phyloP scores from a whole-genome alignment of 805 yeast species.

The Barnettozyma wickerhamii region DNA sequence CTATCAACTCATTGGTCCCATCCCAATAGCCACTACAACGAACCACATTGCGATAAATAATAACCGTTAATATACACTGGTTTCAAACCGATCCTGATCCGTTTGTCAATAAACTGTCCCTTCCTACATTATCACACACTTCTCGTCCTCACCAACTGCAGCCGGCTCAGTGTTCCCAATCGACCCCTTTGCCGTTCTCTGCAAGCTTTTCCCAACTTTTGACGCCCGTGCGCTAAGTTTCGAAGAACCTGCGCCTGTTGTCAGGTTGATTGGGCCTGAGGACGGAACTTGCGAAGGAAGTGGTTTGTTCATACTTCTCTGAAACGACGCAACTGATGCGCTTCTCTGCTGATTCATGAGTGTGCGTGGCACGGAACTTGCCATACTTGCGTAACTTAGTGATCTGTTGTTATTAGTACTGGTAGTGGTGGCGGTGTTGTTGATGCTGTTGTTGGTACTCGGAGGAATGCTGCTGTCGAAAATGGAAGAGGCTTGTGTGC shows the following conservation, averaged over 20 bases:
- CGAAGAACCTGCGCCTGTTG: neutral
- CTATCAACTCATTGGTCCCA: no score
- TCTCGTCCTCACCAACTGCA: constrained; percentile 7
- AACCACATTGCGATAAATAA: no score
- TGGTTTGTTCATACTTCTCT: neutral
- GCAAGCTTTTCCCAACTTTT: neutral
- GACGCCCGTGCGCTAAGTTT: neutral
- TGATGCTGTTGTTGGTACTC: no score
- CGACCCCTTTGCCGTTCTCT: neutral
- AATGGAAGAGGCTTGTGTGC: constrained; percentile 1
- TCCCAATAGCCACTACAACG: no score
- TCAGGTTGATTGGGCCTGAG: neutral
- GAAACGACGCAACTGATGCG: neutral
- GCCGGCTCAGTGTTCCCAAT: no score
- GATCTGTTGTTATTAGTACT: constrained; percentile 1
- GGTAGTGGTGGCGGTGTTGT: neutral
- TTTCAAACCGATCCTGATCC: no score
- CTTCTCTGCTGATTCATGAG: constrained; percentile 2
- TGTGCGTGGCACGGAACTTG: neutral
- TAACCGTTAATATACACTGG: no score
- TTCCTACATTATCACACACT: constrained; percentile 12
- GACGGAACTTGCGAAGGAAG: neutral
- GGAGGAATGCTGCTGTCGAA: constrained; percentile 6
- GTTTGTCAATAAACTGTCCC: neutral
- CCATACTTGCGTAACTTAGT: neutral